Evolutionary conservation across 441 rosid genomes (phyloP), one percentile per base, ranked within the genome.

Genomic region (Arabidopsis hybrid): DNA sequence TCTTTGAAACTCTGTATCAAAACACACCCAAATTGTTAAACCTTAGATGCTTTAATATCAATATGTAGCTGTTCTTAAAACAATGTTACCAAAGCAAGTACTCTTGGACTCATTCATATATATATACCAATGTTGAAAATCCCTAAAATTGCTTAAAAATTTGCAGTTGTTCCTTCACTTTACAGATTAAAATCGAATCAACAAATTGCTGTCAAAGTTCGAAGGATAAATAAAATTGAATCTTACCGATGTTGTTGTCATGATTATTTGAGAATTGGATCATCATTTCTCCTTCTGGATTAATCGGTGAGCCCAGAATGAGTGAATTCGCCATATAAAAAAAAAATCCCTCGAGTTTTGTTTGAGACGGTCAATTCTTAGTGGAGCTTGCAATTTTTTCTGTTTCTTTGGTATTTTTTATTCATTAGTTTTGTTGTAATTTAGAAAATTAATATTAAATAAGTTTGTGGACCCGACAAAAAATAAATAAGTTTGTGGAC

Each of bases 1-100:
- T 53, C 63, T 55, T n/a, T 51, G 47, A 42, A 63, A 40, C 70
- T 71, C 75, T 71, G 68, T 16, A 31, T 32, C 47, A 42, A 43
- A 9, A 72, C 51, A 13, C 13, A 11, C 36, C 11, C 53, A 8
- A 49, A 49, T 16, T 49, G 53, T 49, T 4, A 49, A 49, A 49
- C 29, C 29, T 49, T 1, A 1, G 6, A 49, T 17, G 53, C 53
- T 47, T 3, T 16, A 47, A 4, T 43, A 11, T 43, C 47, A 43
- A 43, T 43, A 4, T 12, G 16, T 43, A 13, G 6, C 47, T 12
- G 47, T 42, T 49, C 26, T 16, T 49, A 4, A 49, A 49, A 31
- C 32, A 21, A 21, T 21, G 26, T 21, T 21, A 21, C 26, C 26
- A 21, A 21, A 21, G 26, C 26, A 21, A 21, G 26, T 21, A 21